Evolutionary conservation across 2,329 filamentous ascomycete genomes (phyloP).

Genomic region (Paracamarosporium sp.): DNA sequence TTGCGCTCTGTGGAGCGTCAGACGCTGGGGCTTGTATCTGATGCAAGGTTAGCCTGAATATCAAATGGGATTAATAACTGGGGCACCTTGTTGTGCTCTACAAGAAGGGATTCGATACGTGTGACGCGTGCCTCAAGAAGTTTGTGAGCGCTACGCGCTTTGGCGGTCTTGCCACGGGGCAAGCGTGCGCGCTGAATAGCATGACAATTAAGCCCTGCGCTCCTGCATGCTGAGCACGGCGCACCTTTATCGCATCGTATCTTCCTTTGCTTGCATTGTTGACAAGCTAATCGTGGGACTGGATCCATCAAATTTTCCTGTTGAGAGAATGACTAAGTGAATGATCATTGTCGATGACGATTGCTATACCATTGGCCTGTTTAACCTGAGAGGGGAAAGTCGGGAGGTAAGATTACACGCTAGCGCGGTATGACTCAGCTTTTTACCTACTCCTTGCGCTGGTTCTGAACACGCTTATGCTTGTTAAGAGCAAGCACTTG

Average conservation of each 20-base stretch:
- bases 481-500: too few species aligned
- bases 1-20: not conserved
- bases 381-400: not conserved
- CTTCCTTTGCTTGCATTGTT: slow-evolving; percentile 17
- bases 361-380: not conserved
- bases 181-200: slow-evolving; percentile 18
- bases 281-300: slow-evolving; percentile 15
- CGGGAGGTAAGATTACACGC: not conserved
- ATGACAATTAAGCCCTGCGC: slow-evolving; percentile 10
- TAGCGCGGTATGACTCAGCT: not conserved
- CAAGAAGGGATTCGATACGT: slow-evolving; percentile 1
- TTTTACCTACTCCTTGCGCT: too few species aligned
- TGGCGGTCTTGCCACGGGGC: slow-evolving; percentile 17
- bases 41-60: not conserved
- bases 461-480: too few species aligned
- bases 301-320: not conserved
- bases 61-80: not conserved
- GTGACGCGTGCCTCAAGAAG: not conserved
- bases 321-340: not conserved
- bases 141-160: not conserved
- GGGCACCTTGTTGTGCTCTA: not conserved
- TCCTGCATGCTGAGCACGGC: slow-evolving; percentile 17
- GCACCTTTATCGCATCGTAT: slow-evolving; percentile 17
- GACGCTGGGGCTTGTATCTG: not conserved
- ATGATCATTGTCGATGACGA: not conserved